Evolutionary conservation across 768 basidiomycete species (phyloP).

Genomic region (Mrakia gelida): DNA sequence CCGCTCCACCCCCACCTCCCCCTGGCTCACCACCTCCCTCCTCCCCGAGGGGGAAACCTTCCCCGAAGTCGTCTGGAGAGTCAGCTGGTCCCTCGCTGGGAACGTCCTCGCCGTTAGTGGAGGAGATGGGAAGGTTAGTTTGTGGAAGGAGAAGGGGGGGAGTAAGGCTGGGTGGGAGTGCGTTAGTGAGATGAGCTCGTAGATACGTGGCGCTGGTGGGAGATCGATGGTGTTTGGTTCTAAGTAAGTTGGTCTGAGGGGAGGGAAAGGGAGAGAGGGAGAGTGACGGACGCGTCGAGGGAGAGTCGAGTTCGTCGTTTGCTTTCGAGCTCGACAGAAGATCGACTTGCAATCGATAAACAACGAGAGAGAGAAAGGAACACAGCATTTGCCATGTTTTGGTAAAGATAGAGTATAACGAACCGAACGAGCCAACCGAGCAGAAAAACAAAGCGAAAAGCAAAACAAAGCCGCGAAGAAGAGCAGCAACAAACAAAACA

Average conservation of each 20-base stretch:
- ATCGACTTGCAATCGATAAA: too few species aligned
- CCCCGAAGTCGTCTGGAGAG: slow-evolving; percentile 97
- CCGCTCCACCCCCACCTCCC: slow-evolving; percentile 38
- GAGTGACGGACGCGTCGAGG: too few species aligned
- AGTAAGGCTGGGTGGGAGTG: slow-evolving; percentile 86
- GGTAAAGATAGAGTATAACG: too few species aligned
- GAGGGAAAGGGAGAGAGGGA: not conserved
- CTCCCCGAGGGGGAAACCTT: slow-evolving; percentile 53
- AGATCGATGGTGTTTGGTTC: not conserved
- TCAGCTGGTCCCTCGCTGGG: slow-evolving; percentile 94
- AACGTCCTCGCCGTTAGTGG: slow-evolving; percentile 95
- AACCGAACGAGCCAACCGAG: not conserved
- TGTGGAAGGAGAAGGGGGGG: slow-evolving; percentile 97
- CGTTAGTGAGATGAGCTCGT: slow-evolving; percentile 73
- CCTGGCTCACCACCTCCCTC: slow-evolving; percentile 43
- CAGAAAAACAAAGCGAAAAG: not conserved
- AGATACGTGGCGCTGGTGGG: not conserved
- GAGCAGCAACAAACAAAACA: not conserved
- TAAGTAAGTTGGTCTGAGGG: not conserved
- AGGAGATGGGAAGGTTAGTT: slow-evolving; percentile 93
- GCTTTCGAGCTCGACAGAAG: too few species aligned
- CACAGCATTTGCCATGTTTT: too few species aligned
- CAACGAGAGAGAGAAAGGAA: not conserved
- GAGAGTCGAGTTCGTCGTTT: too few species aligned
- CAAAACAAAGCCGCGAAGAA: not conserved